Base-by-base conservation (phyloP, 225 moss, liverwort and hornwort genomes). In the Takakia lepidozioides region DNA sequence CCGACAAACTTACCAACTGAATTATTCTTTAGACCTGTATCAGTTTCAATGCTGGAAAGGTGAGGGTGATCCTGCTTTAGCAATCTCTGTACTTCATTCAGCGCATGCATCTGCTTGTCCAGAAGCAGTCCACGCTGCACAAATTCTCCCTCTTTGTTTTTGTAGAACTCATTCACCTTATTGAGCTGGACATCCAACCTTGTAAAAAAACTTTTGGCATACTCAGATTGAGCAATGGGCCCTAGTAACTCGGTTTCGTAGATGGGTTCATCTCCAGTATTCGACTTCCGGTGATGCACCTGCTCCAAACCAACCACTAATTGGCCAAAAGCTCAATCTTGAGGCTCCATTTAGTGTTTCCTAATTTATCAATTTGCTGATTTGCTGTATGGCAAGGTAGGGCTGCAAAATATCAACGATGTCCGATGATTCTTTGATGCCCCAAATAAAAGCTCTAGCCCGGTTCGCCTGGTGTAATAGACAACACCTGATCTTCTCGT, bases 101-200 rank as follows among this genome's bases (percentile, higher is more conserved):
- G 56, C 4, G 81, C 59, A 24, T 71, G 58, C 71, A 77, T 69
- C 41, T 83, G 82, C 68, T 54, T 70, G 44, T 89, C 82, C 25
- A 82, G 46, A n/a, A 66, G 61, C 4, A 76, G 66, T 25, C 80
- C 84, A 14, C 81, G 71, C 10, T 61, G 51, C 16, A 82, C 55
- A 42, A 71, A 71, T 58, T 87, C 76, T 19, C 58, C 66, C 25
- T 87, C 84, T 38, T 87, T 92, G 21, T 34, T 63, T 39, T 52
- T 72, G 59, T 69, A 76, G 51, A 82, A 89, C 15, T 54, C 60
- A 40, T 58, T 80, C 21, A 85, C 74, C 46, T 82, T 85, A 30
- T 86, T 91, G 41, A 91, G 62, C 72, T 91, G 83, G 3, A 18
- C 41, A 39, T 91, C 86, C 46, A 91, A 58, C 49, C 57, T 71